Base-by-base conservation (phyloP, 176 grass and related monocot genomes). In the Ampelocalamus luodianensis region DNA sequence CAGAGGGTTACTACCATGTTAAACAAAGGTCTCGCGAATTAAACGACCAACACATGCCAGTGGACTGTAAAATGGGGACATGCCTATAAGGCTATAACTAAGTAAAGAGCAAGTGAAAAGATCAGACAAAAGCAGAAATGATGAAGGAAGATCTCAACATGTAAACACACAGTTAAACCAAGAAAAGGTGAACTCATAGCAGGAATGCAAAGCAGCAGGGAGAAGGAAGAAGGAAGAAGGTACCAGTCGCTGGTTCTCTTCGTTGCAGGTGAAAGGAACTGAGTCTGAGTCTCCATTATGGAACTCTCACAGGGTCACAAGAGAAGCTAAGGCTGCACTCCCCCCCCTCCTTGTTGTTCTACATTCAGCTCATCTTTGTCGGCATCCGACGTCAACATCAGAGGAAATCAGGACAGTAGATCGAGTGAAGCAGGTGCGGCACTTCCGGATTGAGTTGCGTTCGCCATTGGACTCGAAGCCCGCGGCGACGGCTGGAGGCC, bases 181-280 rank as follows among this genome's bases (percentile, higher is more conserved):
- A 65, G 29, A 61, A 36, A 50, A 11, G 12, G 42, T 1, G 45
- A 71, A 15, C 37, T 14, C 65, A 5, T 74, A 54, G 46, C 15
- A 36, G 2, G 26, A 53, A 18, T 1, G 37, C 20, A 36, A 18
- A 70, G 3, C 5, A 58, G 23, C 7, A 70, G 20, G 51, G 39
- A 79, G 40, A 7, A 76, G 65, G 5, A 27, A 1, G 42, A 24
- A n/a, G 20, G 7, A 27, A 1, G 42, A 24, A n/a, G 20, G 7
- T 78, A 94, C 96, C 96, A 94, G 80, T 94, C 90, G 6, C 85
- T 83, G 86, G 82, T 92, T 69, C 88, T 92, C 88, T 91, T 92
- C 88, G 90, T 91, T 29, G 88, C 79, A 60, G 93, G 83, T n/a
- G 88, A 90, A 34, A 87, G 53, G 29, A 92, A 61, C 73, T 82